These are phyloP conservation scores for Tetradesmus lagerheimii DNA, from an alignment of 139 green algal species.

Conservation along the genomic window DNA sequence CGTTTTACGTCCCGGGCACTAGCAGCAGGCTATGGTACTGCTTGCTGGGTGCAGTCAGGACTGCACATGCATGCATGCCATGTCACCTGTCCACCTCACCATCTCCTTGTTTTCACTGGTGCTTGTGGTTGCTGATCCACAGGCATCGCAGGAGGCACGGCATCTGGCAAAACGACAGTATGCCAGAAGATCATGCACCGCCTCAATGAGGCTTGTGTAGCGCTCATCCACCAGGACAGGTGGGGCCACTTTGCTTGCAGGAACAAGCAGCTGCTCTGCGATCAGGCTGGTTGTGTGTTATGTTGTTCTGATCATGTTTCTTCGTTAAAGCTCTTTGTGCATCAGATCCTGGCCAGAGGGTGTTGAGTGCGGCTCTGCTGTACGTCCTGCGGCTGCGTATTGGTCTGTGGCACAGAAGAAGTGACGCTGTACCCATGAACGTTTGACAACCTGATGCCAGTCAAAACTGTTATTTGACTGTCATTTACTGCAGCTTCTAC, in stretches of 20 bases:
- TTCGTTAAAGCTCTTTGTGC: no score
- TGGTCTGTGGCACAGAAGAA: not conserved
- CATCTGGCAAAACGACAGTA: slow-evolving; percentile 70
- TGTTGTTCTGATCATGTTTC: no score
- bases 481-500: slow-evolving; percentile 87
- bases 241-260: not conserved
- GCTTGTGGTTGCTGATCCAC: not conserved
- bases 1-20: not conserved
- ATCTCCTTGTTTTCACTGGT: not conserved
- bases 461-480: no score
- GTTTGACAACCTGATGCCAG: no score
- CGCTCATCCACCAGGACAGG: slow-evolving; percentile 93
- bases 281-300: no score
- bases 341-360: no score
- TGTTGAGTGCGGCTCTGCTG: no score
- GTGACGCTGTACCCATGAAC: no score
- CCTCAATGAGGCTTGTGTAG: slow-evolving; percentile 90
- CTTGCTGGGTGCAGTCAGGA: not conserved
- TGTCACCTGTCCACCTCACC: not conserved
- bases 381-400: no score
- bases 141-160: slow-evolving; percentile 81
- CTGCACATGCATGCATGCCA: slow-evolving; percentile 3
- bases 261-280: not conserved
- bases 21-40: not conserved
- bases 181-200: slow-evolving; percentile 95